Evolutionary conservation across 1,139 yeast species (phyloP).

Genomic region (Hyphopichia pseudoburtonii): DNA sequence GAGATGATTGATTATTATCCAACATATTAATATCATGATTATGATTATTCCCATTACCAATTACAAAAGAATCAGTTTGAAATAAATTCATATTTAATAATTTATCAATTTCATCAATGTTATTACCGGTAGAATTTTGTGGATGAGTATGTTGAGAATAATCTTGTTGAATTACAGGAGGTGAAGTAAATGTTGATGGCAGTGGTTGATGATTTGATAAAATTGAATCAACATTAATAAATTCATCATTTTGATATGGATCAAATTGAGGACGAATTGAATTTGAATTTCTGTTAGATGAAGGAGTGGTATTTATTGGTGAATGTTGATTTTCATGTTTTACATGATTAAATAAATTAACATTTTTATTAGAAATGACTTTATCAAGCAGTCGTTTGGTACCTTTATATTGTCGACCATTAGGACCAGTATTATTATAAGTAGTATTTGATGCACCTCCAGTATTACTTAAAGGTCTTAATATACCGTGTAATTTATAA

Average conservation of each 20-base stretch:
- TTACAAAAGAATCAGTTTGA: conserved; percentile 30
- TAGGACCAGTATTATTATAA: conserved; percentile 5
- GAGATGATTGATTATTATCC: background rate
- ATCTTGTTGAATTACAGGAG: conserved; percentile 1
- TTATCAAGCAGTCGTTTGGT: conserved; percentile 14
- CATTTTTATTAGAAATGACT: conserved; percentile 23
- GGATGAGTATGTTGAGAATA: background rate
- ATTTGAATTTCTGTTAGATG: background rate
- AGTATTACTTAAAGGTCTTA: conserved; percentile 36
- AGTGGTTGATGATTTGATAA: background rate
- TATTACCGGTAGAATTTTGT: conserved; percentile 4
- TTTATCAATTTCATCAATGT: conserved; percentile 42
- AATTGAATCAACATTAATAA: conserved; percentile 11
- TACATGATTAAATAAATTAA: conserved; percentile 24
- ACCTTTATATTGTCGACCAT: background rate
- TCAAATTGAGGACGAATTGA: background rate
- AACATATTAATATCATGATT: background rate
- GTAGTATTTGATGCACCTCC: conserved; percentile 9
- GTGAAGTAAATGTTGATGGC: background rate
- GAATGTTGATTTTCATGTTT: conserved; percentile 7
- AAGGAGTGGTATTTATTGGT: conserved; percentile 2
- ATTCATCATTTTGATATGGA: conserved; percentile 4
- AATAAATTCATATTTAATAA: conserved; percentile 41
- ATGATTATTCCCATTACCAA: conserved; percentile 13
- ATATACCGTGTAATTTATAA: conserved; percentile 46